Percentiles rank a stretch among this genome's conserved stretches.
phyloP scores from a whole-genome alignment of 176 grass and related monocot species.

The Paspalum notatum region DNA sequence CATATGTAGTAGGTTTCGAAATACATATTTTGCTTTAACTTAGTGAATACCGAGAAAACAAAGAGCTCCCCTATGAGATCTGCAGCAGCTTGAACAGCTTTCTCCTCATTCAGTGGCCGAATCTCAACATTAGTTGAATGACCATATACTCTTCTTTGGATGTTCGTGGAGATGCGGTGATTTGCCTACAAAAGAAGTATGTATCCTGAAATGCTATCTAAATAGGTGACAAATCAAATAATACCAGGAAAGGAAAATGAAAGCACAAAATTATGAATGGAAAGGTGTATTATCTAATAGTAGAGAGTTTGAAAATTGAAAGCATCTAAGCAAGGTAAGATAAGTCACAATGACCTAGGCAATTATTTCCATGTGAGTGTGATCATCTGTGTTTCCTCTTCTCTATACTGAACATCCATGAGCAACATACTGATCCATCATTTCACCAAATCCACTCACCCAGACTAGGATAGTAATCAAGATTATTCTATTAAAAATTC shows the following conservation, averaged over 20 bases:
- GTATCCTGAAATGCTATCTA: background rate
- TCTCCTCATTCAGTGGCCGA: conserved; percentile 71
- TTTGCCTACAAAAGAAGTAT: conserved; percentile 48
- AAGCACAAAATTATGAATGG: background rate
- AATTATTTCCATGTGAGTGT: background rate
- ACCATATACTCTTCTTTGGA: conserved; percentile 73
- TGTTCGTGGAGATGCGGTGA: conserved; percentile 65
- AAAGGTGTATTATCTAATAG: background rate
- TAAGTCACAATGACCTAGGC: background rate
- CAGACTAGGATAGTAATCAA: conserved; percentile 1
- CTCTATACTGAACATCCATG: background rate
- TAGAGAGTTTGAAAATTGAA: conserved; percentile 24
- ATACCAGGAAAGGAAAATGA: background rate
- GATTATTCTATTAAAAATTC: background rate
- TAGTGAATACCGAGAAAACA: conserved; percentile 67
- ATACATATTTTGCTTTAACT: conserved; percentile 13
- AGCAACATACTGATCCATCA: background rate
- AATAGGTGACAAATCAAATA: conserved; percentile 5
- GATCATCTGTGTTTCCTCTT: background rate
- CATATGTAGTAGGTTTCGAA: background rate
- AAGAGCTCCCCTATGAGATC: conserved; percentile 82
- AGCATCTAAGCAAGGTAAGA: conserved; percentile 1
- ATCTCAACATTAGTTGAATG: conserved; percentile 68
- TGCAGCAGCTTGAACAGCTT: conserved; percentile 78
- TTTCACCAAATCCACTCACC: background rate